Conservation (phyloP, 805 yeast genomes). For the Wickerhamiella sergipiensis region DNA sequence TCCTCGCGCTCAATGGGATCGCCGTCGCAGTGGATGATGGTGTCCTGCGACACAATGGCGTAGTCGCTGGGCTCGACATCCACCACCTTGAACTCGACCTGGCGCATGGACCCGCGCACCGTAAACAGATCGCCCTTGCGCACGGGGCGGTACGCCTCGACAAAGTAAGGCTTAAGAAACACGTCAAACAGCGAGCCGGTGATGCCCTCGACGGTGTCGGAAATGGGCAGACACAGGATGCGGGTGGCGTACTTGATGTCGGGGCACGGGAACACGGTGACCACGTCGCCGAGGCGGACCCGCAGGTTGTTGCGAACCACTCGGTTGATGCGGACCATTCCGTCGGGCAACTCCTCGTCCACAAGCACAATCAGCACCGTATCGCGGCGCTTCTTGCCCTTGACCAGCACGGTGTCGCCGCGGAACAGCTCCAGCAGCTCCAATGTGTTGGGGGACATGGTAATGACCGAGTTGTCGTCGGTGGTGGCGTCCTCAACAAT, state of each 20-base stretch:
- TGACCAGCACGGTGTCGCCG: conserved; percentile 94
- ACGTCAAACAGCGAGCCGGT: conserved; percentile 95
- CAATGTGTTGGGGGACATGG: conserved; percentile 91
- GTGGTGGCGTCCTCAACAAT: conserved; percentile 93
- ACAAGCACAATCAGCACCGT: conserved; percentile 91
- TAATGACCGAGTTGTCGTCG: conserved; percentile 90
- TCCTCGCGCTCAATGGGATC: conserved; percentile 97
- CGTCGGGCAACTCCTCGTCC: conserved; percentile 94
- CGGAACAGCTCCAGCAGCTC: conserved; percentile 88
- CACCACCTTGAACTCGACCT: conserved; percentile 95
- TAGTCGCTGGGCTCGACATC: conserved; percentile 96
- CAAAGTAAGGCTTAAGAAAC: conserved; percentile 92
- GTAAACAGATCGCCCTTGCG: conserved; percentile 94
- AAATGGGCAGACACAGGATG: conserved; percentile 89
- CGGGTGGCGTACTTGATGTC: conserved; percentile 95
- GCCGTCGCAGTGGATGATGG: conserved; percentile 96
- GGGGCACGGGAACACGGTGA: conserved; percentile 88
- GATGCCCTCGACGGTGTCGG: conserved; percentile 95
- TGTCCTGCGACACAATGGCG: conserved; percentile 97
- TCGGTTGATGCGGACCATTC: conserved; percentile 86
- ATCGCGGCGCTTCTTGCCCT: conserved; percentile 96
- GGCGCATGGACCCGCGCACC: conserved; percentile 98
- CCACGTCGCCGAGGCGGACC: conserved; percentile 85
- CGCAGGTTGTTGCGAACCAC: conserved; percentile 92
- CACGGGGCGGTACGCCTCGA: conserved; percentile 97